phyloP scores from a whole-genome alignment of 805 yeast genomes.

The Teunomyces panamensis region DNA sequence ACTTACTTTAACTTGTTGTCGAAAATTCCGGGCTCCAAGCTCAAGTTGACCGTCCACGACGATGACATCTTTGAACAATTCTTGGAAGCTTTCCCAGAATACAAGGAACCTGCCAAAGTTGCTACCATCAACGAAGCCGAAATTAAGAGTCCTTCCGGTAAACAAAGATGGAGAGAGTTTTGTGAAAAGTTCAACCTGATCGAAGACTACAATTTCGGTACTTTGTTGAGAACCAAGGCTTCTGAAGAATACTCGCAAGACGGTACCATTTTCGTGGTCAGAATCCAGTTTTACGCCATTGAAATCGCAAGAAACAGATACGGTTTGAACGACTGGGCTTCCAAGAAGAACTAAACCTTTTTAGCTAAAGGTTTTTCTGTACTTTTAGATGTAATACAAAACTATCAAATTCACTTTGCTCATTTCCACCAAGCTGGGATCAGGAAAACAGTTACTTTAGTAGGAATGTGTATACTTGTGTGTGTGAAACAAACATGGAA shows the following conservation, averaged over 20 bases:
- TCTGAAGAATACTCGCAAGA: slow-evolving; percentile 75
- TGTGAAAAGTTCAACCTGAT: slow-evolving; percentile 80
- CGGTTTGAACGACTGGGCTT: slow-evolving; percentile 90
- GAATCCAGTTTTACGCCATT: slow-evolving; percentile 92
- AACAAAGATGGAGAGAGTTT: slow-evolving; percentile 87
- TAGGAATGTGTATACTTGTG: no score
- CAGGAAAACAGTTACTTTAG: no score
- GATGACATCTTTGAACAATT: slow-evolving; percentile 64
- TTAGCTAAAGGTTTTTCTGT: not conserved
- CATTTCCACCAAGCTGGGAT: no score
- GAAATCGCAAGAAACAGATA: slow-evolving; percentile 91
- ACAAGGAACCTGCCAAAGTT: slow-evolving; percentile 54
- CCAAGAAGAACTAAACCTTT: slow-evolving; percentile 13
- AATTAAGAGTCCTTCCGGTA: slow-evolving; percentile 76
- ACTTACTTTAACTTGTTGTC: slow-evolving; percentile 84
- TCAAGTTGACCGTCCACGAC: slow-evolving; percentile 70
- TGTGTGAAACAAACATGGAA: no score
- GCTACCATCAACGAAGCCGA: slow-evolving; percentile 67
- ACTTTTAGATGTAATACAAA: not conserved
- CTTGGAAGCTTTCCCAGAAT: slow-evolving; percentile 84
- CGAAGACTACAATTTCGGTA: slow-evolving; percentile 94
- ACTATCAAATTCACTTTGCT: no score
- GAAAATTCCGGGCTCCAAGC: slow-evolving; percentile 72
- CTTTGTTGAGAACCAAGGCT: slow-evolving; percentile 75
- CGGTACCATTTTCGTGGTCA: slow-evolving; percentile 82